These are phyloP conservation scores for Canavalia gladiata DNA, from an alignment of 306 rosid genomes.

Conservation along the genomic window DNA sequence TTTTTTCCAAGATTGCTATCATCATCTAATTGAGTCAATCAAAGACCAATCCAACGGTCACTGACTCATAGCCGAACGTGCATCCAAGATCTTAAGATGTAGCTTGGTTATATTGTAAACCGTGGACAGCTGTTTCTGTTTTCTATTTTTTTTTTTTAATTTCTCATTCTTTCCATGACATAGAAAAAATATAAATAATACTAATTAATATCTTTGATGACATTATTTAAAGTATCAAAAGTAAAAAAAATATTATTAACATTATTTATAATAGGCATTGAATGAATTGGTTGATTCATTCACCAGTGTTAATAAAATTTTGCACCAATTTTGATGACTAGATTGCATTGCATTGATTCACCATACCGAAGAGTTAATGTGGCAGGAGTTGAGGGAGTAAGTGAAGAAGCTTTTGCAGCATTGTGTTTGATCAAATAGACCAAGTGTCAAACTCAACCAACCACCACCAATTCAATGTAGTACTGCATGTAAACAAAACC, in stretches of 20 bases:
- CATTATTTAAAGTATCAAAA: too few species aligned
- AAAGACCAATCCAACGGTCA: slow-evolving; percentile 36
- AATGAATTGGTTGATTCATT: neutral
- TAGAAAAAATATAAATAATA: neutral
- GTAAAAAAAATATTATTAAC: too few species aligned
- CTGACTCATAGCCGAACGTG: slow-evolving; percentile 16
- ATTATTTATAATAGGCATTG: neutral
- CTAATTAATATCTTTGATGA: too few species aligned
- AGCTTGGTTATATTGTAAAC: slow-evolving; percentile 29
- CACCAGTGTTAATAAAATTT: neutral
- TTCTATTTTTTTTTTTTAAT: neutral
- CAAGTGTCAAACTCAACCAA: slow-evolving; percentile 32
- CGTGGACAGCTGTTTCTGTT: slow-evolving; percentile 36
- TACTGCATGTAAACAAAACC: slow-evolving; percentile 4
- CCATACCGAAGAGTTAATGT: slow-evolving; percentile 15
- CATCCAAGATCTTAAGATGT: neutral
- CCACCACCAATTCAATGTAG: slow-evolving; percentile 35
- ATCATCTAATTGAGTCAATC: neutral
- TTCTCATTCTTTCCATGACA: neutral
- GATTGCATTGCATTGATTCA: slow-evolving; percentile 29
- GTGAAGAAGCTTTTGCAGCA: slow-evolving; percentile 3
- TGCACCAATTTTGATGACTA: slow-evolving; percentile 9
- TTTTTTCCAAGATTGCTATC: slow-evolving; percentile 4
- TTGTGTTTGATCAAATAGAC: slow-evolving; percentile 33
- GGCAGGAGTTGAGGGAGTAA: neutral